Conservation (phyloP, 2,329 filamentous ascomycete species). For the Beauveria sp. region DNA sequence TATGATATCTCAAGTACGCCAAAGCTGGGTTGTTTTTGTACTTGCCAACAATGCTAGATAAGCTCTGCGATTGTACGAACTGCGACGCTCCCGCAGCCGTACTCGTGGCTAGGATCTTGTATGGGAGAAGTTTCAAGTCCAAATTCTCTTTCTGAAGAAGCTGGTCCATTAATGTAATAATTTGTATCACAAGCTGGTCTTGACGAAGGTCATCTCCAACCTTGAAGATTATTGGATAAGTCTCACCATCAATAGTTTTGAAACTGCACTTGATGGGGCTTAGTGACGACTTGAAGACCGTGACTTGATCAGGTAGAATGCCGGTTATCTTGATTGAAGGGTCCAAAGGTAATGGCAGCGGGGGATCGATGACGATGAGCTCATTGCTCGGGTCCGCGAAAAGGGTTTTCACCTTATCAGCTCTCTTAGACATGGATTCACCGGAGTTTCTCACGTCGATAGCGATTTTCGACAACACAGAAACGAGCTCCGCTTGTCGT, state of each 20-base stretch:
- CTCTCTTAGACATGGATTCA: conserved; percentile 71
- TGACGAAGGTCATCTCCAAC: conserved; percentile 93
- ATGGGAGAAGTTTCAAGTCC: conserved; percentile 89
- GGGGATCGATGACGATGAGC: conserved; percentile 72
- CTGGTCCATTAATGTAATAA: conserved; percentile 96
- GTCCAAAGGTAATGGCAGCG: conserved; percentile 81
- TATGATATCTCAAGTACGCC: conserved; percentile 80
- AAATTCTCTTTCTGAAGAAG: conserved; percentile 92
- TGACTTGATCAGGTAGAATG: conserved; percentile 74
- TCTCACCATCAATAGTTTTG: conserved; percentile 66
- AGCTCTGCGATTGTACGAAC: conserved; percentile 78
- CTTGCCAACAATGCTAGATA: conserved; percentile 76
- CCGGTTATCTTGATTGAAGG: conserved; percentile 73
- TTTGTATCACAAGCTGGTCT: conserved; percentile 93
- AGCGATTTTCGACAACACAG: conserved; percentile 80
- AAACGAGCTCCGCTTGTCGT: conserved; percentile 83
- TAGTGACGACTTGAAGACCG: conserved; percentile 92
- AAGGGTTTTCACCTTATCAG: conserved; percentile 76
- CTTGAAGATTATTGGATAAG: conserved; percentile 94
- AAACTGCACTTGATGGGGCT: conserved; percentile 89
- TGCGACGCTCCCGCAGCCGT: conserved; percentile 85
- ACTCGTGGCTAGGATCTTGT: conserved; percentile 91
- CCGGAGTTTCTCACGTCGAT: conserved; percentile 78
- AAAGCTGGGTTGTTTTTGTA: conserved; percentile 69
- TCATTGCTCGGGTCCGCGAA: conserved; percentile 88